Evolutionary conservation across 441 rosid genomes (phyloP), one percentile per base, ranked within the genome.

Genomic region (Viola pubescens): DNA sequence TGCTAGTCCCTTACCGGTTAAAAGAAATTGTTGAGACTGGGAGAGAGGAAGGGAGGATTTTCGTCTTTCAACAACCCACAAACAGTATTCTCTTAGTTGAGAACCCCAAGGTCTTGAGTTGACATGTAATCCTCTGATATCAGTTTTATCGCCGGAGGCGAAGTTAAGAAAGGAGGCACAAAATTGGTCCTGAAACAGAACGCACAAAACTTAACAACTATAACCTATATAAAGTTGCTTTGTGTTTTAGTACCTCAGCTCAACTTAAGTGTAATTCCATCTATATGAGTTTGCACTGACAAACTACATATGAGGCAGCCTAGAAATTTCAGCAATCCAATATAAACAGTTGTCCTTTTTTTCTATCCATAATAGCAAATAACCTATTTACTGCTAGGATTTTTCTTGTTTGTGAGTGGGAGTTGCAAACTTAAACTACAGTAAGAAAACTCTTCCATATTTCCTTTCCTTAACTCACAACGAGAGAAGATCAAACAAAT

Each of bases 41-140:
- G 75, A 69, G 52, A 69, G 34, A 53, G 79, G 78, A 50, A 72
- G 42, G 58, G 84, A 77, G 9, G 76, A 54, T 65, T 83, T 91
- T 65, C 79, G 74, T 68, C 74, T 75, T 70, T 81, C 79, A 61
- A 75, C 58, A 58, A 87, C 66, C 67, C 62, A 70, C 59, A 65
- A 55, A 74, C 73, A 72, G 70, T 79, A 73, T 63, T 80, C 83
- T 73, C 75, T 87, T 72, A 92, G 77, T 74, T 82, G 82, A 67
- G 80, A 70, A 74, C 77, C 77, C 98, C 97, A 89, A 52, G 79
- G 66, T 52, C 52, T 71, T 37, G 64, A 66, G 51, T 60, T 68
- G 61, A 57, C 50, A 47, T 71, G 60, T 66, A 58, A 70, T 73
- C 68, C 77, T 71, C 81, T 58, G 43, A 63, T 62, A 65, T 56